Base-by-base conservation (phyloP, 75 land plant genomes). In the Ceratopteris richardii region DNA sequence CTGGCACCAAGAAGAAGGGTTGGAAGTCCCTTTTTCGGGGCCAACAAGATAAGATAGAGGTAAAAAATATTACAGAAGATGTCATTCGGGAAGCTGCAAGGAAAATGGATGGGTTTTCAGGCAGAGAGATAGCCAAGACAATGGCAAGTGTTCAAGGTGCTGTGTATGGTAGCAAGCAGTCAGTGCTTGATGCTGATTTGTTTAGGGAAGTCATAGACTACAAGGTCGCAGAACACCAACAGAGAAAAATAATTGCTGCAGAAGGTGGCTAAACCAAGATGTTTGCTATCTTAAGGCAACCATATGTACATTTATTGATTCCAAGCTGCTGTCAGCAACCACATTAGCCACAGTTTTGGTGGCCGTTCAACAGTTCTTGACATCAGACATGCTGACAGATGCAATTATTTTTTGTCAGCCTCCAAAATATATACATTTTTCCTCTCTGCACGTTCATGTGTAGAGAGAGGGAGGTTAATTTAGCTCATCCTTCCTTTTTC, bases 71-170 rank as follows among this genome's bases (percentile, higher is more conserved):
- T 41, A 76, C 80, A 1, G 96, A 90, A 57, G 96, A 87, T 23
- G 56, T 87, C 0, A 52, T 87, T 29, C 53, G 39, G 20, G 96
- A 90, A 76, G 88, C 92, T 44, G 96, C 93, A 5, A 53, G 57
- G 21, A 90, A 79, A 57, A 90, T 84, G 7, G 87, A 87, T 26
- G 96, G 91, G n/a, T 91, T 91, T 67, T 87, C 85, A 23, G 88
- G 91, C 17, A 77, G 97, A 33, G 97, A 91, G 64, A 84, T 91
- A 46, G 97, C 97, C 9, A 91, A 87, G 60, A 53, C 83, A 55
- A 83, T 91, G 86, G 88, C 88, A 0, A 76, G 83, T 61, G 93
- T 82, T 36, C 97, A 91, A 57, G 97, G 94, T 27, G 83, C 85
- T 31, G 85, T 87, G 56, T 91, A 91, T 66, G 97, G 93, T 20